Evolutionary conservation across 169 alveolate species (phyloP).

Genomic region (Sarcocystis neurona): DNA sequence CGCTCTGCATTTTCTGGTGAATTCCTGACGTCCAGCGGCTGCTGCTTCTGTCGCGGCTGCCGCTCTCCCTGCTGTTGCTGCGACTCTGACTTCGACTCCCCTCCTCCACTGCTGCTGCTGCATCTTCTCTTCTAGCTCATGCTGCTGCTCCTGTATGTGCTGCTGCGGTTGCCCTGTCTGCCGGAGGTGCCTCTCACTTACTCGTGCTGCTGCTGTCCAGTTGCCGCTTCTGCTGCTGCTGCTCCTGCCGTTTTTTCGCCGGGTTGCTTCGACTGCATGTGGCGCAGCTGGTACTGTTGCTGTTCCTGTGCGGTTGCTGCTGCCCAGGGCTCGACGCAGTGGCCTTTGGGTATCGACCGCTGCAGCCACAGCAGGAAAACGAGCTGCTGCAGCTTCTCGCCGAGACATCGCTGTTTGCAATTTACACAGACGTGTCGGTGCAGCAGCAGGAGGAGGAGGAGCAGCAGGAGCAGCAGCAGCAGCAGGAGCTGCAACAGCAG

Average conservation of each 20-base stretch:
- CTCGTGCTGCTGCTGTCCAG: too few relatives aligned
- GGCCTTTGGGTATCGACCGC: constrained; percentile 30
- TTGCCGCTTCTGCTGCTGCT: too few relatives aligned
- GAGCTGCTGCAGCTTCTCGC: neutral
- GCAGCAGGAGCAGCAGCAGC: neutral
- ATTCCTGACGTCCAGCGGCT: too few relatives aligned
- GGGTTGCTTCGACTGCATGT: neutral
- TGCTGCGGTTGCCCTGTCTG: too few relatives aligned
- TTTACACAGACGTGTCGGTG: neutral
- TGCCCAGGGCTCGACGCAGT: constrained; percentile 14
- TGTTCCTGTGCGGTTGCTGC: neutral
- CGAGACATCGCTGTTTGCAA: constrained; percentile 15
- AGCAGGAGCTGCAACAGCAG: neutral
- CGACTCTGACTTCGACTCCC: too few relatives aligned
- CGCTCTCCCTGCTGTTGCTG: too few relatives aligned
- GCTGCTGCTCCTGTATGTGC: too few relatives aligned
- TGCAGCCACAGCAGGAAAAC: neutral
- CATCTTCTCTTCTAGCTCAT: too few relatives aligned
- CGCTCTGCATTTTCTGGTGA: too few relatives aligned
- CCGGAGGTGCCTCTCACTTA: too few relatives aligned
- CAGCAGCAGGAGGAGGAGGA: neutral
- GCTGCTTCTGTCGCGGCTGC: too few relatives aligned
- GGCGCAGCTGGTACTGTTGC: neutral
- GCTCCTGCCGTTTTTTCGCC: neutral
- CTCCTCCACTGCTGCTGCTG: too few relatives aligned